Evolutionary conservation across 305 asterid species (phyloP).

Genomic region (Fraxinus dipetala): DNA sequence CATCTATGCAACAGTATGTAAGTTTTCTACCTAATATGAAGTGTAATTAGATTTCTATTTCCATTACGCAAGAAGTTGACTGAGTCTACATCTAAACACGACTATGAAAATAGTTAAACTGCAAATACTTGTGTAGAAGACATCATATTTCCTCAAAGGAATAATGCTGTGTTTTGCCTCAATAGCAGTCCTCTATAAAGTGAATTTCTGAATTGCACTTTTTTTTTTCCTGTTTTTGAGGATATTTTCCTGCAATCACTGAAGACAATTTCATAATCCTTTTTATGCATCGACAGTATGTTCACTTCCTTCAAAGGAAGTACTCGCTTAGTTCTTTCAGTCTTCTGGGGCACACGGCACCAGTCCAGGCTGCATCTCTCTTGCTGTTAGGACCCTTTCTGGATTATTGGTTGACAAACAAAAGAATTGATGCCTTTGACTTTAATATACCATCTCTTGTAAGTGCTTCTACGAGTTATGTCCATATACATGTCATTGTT

Average conservation of each 20-base stretch:
- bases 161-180: conserved; percentile 2
- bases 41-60: not conserved
- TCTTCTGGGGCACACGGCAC: conserved; percentile 92
- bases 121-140: not conserved
- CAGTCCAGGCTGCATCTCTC: conserved; percentile 76
- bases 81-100: not conserved
- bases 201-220: not conserved
- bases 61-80: not conserved
- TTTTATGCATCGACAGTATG: conserved; percentile 60
- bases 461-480: conserved; percentile 34
- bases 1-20: conserved; percentile 58
- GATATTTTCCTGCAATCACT: conserved; percentile 15
- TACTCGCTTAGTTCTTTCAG: conserved; percentile 85
- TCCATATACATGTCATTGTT: not conserved
- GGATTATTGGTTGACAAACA: conserved; percentile 84
- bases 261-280: conserved; percentile 17
- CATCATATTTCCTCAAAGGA: conserved; percentile 16
- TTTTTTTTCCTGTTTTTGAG: not conserved
- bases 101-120: conserved; percentile 10
- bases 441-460: conserved; percentile 59
- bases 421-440: conserved; percentile 65
- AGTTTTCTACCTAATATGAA: conserved; percentile 26
- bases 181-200: not conserved
- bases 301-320: conserved; percentile 82
- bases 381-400: conserved; percentile 71